Evolutionary conservation across 345 rosid species (phyloP).

Genomic region (Eutrema japonicum): DNA sequence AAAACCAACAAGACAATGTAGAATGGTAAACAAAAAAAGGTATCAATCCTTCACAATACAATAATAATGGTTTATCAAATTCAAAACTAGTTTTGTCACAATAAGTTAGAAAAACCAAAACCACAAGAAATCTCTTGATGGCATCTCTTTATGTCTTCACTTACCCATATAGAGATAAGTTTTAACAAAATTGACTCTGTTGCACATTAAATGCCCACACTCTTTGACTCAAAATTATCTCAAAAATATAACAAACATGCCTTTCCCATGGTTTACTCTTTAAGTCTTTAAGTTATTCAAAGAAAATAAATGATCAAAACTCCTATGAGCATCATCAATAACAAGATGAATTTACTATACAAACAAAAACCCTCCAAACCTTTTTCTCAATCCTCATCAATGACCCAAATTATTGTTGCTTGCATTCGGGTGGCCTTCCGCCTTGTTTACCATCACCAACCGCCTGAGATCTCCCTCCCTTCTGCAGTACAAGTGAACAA

Average conservation of each 20-base stretch:
- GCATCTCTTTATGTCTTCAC: not conserved
- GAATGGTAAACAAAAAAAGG: slow-evolving; percentile 15
- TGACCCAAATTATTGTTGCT: slow-evolving; percentile 60
- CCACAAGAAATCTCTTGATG: not conserved
- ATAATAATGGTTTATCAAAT: not conserved
- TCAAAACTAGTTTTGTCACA: not conserved
- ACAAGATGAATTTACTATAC: not conserved
- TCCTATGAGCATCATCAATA: slow-evolving; percentile 22
- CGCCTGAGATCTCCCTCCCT: slow-evolving; percentile 51
- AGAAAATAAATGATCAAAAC: slow-evolving; percentile 24
- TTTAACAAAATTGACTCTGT: not conserved
- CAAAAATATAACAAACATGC: not conserved
- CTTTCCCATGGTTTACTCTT: not conserved
- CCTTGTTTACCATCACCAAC: slow-evolving; percentile 57
- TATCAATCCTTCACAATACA: not conserved
- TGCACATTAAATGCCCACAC: not conserved
- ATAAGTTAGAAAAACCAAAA: not conserved
- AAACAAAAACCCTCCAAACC: not conserved
- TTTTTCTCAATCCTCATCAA: slow-evolving; percentile 7
- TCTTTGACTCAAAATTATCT: not conserved
- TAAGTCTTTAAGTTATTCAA: not conserved
- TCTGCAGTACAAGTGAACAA: slow-evolving; percentile 42
- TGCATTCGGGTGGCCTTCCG: slow-evolving; percentile 89
- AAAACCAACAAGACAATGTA: no score
- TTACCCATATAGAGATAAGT: not conserved